Percentiles rank a stretch among this genome's conserved stretches.
Evolutionary conservation across 2,329 filamentous ascomycete genomes (phyloP).

Genomic region (Eurotiales sp.): DNA sequence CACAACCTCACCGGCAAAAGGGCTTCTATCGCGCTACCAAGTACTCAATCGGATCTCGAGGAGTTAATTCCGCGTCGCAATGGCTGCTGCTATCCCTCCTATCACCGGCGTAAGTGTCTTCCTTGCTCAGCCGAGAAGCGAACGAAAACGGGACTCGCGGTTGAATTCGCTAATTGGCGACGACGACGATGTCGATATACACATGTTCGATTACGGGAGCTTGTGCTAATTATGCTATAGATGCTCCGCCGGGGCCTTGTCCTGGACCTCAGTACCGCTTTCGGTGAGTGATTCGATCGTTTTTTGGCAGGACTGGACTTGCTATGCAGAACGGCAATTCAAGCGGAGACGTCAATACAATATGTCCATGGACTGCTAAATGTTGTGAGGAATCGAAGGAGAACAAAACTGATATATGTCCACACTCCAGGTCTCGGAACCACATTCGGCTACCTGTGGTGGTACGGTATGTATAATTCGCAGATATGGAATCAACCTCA

Average conservation of each 20-base stretch:
- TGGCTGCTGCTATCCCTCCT: slow-evolving; percentile 41
- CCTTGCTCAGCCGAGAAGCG: slow-evolving; percentile 11
- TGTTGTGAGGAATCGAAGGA: too few relatives aligned
- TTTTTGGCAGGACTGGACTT: too few relatives aligned
- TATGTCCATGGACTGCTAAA: too few relatives aligned
- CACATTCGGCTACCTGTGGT: slow-evolving; percentile 62
- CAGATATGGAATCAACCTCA: neutral
- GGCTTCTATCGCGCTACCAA: too few relatives aligned
- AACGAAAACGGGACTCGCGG: too few relatives aligned
- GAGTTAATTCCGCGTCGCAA: slow-evolving; percentile 25
- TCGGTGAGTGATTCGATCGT: slow-evolving; percentile 51
- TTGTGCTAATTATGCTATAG: slow-evolving; percentile 31
- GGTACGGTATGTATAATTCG: slow-evolving; percentile 54
- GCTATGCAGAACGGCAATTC: too few relatives aligned
- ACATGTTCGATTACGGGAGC: slow-evolving; percentile 13
- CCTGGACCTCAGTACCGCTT: slow-evolving; percentile 62
- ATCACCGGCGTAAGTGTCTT: slow-evolving; percentile 45
- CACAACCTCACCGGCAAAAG: neutral
- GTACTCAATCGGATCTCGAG: neutral
- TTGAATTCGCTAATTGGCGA: neutral
- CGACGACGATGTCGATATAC: slow-evolving; percentile 17
- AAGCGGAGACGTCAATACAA: too few relatives aligned
- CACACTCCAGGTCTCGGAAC: slow-evolving; percentile 57
- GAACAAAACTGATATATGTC: neutral
- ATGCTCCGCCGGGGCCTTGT: slow-evolving; percentile 65